These are phyloP conservation scores for Debaryomyces psychrophilus DNA, from an alignment of 1,139 yeast species.

Conservation along the genomic window DNA sequence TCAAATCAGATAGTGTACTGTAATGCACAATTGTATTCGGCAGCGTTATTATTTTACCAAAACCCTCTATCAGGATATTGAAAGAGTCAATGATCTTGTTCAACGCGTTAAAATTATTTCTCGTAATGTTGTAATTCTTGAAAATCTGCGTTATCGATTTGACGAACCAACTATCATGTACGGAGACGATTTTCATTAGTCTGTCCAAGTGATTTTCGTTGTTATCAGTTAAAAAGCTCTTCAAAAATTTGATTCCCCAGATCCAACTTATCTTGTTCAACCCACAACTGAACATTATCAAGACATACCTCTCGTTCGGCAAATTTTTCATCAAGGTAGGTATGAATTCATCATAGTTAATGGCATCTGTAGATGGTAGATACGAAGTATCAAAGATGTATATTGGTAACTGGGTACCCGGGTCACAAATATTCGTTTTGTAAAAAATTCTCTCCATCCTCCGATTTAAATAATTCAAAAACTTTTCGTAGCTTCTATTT, in stretches of 20 bases:
- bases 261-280: slow-evolving; percentile 70
- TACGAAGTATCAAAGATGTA: slow-evolving; percentile 78
- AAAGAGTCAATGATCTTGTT: slow-evolving; percentile 36
- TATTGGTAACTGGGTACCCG: slow-evolving; percentile 62
- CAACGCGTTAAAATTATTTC: slow-evolving; percentile 32
- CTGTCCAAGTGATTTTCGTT: slow-evolving; percentile 45
- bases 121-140: slow-evolving; percentile 50
- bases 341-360: slow-evolving; percentile 45
- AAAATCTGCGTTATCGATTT: slow-evolving; percentile 77
- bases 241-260: slow-evolving; percentile 77
- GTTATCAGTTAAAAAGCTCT: slow-evolving; percentile 58
- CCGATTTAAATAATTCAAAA: not conserved
- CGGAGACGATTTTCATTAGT: slow-evolving; percentile 68
- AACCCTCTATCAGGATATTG: slow-evolving; percentile 15
- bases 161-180: slow-evolving; percentile 91
- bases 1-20: slow-evolving; percentile 61
- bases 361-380: slow-evolving; percentile 58
- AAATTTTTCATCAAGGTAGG: slow-evolving; percentile 42
- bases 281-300: slow-evolving; percentile 80
- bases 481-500: not conserved
- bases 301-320: slow-evolving; percentile 62
- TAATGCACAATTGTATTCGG: slow-evolving; percentile 33
- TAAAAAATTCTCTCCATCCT: slow-evolving; percentile 59
- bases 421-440: slow-evolving; percentile 60
- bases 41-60: slow-evolving; percentile 5